Conservation (phyloP, 2,329 filamentous ascomycete genomes). For the Claviceps purpurea region DNA sequence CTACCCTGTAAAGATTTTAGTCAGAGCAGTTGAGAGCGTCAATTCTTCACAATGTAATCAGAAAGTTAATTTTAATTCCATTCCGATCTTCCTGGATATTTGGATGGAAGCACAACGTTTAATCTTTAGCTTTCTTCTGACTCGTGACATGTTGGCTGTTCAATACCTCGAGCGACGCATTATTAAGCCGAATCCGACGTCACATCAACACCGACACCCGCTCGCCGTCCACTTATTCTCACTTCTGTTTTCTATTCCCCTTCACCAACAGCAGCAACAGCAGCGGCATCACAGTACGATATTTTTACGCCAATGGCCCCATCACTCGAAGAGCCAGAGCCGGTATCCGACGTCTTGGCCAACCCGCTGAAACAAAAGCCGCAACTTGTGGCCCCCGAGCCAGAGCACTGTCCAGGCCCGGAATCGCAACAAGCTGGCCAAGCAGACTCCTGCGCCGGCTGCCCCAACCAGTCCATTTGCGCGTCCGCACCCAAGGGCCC, state of each 20-base stretch:
- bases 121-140: not conserved
- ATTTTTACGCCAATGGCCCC: conserved; percentile 50
- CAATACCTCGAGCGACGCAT: not conserved
- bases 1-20: not conserved
- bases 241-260: not conserved
- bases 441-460: conserved; percentile 80
- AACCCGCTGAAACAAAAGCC: conserved; percentile 68
- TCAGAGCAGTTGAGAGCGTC: no score
- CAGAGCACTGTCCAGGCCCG: conserved; percentile 91
- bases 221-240: not conserved
- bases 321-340: conserved; percentile 58
- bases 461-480: conserved; percentile 92
- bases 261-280: not conserved
- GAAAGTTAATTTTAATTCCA: no score
- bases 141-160: not conserved
- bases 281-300: not conserved
- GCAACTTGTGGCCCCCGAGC: conserved; percentile 82
- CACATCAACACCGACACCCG: not conserved
- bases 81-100: no score
- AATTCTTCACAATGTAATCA: no score
- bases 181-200: conserved; percentile 1
- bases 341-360: conserved; percentile 55
- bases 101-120: no score
- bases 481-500: conserved; percentile 88
- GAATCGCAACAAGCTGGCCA: conserved; percentile 59